Evolutionary conservation across 1,284 basidiomycete species (phyloP), one percentile per base, ranked within the genome.

Genomic region (Fomitopsis schrenkii): DNA sequence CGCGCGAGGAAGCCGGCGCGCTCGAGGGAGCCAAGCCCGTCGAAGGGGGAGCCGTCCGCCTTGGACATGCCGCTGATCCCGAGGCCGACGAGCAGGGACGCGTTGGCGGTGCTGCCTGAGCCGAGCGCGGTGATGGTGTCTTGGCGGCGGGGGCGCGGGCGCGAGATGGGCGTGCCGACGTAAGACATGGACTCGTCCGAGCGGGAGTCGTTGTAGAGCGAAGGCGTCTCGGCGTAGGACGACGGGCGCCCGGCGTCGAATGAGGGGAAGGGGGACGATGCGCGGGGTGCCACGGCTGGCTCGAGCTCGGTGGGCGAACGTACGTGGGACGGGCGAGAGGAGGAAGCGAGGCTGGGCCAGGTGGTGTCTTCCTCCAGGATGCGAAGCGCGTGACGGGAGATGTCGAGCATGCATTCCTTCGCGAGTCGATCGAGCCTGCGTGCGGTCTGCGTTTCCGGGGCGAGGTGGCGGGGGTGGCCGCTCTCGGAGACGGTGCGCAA

Each of bases 11-110:
- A 38, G 4, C 17, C 50, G 6, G 41, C 56, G 48, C 63, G 62
- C 4, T 67, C 61, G 28, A 70, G 67, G 15, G 57, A 42, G 14
- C 71, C 68, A n/a, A 69, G 64, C 3, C 67, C 69, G 40, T 69
- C 64, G 59, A 70, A 70, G 0, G 63, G 59, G 1, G 66, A 61
- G 14, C 68, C 70, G 52, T 70, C 66, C 30, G 62, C 60, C 36
- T 68, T 63, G 40, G 63, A 45, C 52, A 71, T 52, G 4, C 63
- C 67, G 1, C 57, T 57, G 63, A 72, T 62, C 7, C 71, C 71
- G 10, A 72, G 65, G 10, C 71, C 71, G 45, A 68, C 59, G 41
- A 64, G 61, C 17, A 59, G 41, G 12, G 61, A 30, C 48, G 35
- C 38, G 30, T 35, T 50, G n/a, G n/a, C 22, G n/a, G 44, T 5